Conservation (phyloP, 2,329 filamentous ascomycete genomes). For the Cordyceps cicadae region DNA sequence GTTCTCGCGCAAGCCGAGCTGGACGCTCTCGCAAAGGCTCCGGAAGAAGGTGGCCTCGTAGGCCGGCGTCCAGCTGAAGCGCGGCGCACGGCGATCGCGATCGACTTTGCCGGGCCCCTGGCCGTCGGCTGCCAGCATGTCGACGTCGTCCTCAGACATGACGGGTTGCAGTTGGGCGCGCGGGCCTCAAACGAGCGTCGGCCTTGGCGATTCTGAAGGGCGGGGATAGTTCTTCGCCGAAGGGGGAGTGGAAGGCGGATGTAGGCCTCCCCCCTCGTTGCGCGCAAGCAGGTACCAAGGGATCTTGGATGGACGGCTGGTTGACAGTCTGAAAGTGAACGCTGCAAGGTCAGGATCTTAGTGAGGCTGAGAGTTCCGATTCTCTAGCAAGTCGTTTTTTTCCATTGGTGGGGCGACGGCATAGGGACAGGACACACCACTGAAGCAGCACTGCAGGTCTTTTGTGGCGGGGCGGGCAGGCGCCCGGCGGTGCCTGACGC, state of each 20-base stretch:
- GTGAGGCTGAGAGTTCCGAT: neutral
- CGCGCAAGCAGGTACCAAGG: constrained; percentile 7
- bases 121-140: constrained; percentile 29
- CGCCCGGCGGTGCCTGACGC: neutral
- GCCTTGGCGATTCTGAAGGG: neutral
- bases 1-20: constrained; percentile 46
- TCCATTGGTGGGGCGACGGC: neutral
- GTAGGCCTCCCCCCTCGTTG: constrained; percentile 10
- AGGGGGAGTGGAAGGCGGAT: constrained; percentile 10
- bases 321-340: constrained; percentile 1
- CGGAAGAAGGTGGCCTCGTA: constrained; percentile 55
- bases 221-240: neutral
- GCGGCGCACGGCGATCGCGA: constrained; percentile 37
- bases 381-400: neutral
- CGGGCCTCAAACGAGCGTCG: neutral
- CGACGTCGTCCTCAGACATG: constrained; percentile 34
- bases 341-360: neutral
- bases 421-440: neutral
- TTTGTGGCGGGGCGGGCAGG: neutral
- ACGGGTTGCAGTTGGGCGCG: neutral
- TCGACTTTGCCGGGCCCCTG: constrained; percentile 26
- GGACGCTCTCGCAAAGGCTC: constrained; percentile 51
- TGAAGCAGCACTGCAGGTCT: too few species aligned
- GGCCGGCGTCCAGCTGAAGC: constrained; percentile 52
- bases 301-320: neutral